Conservation (phyloP, 495 filamentous ascomycete genomes). For the Penicillium canariense region DNA sequence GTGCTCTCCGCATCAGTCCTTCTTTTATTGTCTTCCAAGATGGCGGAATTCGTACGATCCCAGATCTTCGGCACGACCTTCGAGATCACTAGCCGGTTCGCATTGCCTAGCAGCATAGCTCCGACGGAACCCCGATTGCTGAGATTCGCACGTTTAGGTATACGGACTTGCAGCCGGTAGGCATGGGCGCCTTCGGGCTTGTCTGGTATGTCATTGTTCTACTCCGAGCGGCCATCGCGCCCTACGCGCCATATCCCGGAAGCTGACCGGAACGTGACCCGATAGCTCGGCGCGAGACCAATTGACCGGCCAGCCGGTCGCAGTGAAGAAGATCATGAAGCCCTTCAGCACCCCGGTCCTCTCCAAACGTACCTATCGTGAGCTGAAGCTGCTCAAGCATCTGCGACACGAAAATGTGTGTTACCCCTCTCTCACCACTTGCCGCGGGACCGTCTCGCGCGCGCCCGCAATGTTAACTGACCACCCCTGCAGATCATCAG, state of each 20-base stretch:
- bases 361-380: conserved; percentile 94
- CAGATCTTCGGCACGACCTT: conserved; percentile 99
- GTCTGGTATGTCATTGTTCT: conserved; percentile 71
- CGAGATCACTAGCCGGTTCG: conserved; percentile 97
- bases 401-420: conserved; percentile 92
- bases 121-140: conserved; percentile 8
- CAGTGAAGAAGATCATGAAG: conserved; percentile 99
- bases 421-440: conserved; percentile 3
- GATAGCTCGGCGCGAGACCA: conserved; percentile 91
- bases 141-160: conserved; percentile 58
- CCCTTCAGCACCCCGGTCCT: conserved; percentile 97
- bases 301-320: conserved; percentile 91
- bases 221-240: conserved; percentile 14
- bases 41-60: conserved; percentile 98
- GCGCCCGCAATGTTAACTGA: not conserved
- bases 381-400: conserved; percentile 96
- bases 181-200: conserved; percentile 97
- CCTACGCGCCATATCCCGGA: not conserved
- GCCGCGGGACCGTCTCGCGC: not conserved
- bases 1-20: not conserved
- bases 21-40: conserved; percentile 33
- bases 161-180: conserved; percentile 95
- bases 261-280: conserved; percentile 16
- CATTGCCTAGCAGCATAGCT: conserved; percentile 11
- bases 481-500: conserved; percentile 75